These are phyloP conservation scores for Rhamnella rubrinervis DNA, from an alignment of 331 rosid genomes.

Conservation along the genomic window DNA sequence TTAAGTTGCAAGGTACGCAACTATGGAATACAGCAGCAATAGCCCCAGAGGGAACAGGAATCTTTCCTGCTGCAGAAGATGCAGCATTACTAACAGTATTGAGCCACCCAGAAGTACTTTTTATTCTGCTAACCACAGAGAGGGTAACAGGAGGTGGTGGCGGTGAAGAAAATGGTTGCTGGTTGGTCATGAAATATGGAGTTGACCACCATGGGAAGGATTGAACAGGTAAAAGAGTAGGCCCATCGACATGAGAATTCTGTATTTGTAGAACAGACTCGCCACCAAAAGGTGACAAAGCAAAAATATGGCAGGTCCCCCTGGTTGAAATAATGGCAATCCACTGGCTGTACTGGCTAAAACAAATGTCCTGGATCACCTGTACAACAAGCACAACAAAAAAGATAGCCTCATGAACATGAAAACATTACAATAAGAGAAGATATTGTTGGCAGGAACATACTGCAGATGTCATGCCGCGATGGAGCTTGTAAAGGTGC, in stretches of 20 bases:
- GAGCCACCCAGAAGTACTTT: conserved; percentile 71
- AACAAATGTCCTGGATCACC: conserved; percentile 94
- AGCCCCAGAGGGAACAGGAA: conserved; percentile 73
- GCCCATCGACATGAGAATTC: conserved; percentile 55
- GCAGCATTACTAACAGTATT: conserved; percentile 78
- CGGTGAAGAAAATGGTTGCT: conserved; percentile 50
- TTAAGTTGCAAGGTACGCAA: conserved; percentile 48
- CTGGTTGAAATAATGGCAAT: conserved; percentile 72
- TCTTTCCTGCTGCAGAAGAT: conserved; percentile 77
- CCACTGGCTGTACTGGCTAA: conserved; percentile 88
- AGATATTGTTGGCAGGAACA: conserved; percentile 34
- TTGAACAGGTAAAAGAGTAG: conserved; percentile 52
- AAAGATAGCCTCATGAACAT: conserved; percentile 26
- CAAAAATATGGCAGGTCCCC: conserved; percentile 88
- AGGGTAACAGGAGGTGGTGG: conserved; percentile 76
- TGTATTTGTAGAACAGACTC: conserved; percentile 72
- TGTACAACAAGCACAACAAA: conserved; percentile 35
- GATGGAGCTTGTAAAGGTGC: conserved; percentile 93
- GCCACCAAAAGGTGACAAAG: conserved; percentile 84
- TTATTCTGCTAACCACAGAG: conserved; percentile 88
- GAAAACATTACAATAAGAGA: conserved; percentile 24
- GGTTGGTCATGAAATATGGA: conserved; percentile 57
- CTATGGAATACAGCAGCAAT: conserved; percentile 72
- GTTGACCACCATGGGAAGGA: conserved; percentile 91
- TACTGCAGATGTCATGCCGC: conserved; percentile 97